Conservation (phyloP, 1,139 yeast genomes). For the Candida albicans region DNA sequence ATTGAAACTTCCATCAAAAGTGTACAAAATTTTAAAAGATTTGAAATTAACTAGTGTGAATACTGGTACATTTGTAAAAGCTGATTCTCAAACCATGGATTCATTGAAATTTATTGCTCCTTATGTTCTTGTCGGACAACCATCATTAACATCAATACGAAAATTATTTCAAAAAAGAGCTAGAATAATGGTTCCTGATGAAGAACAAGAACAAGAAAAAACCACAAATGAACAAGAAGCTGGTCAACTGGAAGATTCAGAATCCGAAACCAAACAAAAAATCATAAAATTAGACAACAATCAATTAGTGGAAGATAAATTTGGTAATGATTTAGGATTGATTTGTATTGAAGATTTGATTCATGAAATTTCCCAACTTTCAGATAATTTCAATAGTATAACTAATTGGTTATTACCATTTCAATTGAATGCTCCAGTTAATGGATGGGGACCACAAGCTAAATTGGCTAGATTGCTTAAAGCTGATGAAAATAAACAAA, state of each 20-base stretch:
- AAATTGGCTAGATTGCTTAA: conserved; percentile 52
- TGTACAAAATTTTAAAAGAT: conserved; percentile 55
- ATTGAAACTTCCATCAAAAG: conserved; percentile 64
- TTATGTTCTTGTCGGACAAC: conserved; percentile 70
- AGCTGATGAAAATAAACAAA: conserved; percentile 43
- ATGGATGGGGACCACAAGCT: conserved; percentile 68
- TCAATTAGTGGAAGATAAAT: conserved; percentile 67
- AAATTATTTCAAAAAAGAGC: conserved; percentile 77
- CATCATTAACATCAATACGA: conserved; percentile 69
- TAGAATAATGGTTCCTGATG: conserved; percentile 41
- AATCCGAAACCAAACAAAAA: conserved; percentile 9
- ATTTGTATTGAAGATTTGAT: conserved; percentile 79
- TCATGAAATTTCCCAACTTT: conserved; percentile 63
- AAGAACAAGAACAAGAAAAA: conserved; percentile 31
- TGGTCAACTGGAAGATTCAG: too few relatives aligned
- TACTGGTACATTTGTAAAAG: conserved; percentile 70
- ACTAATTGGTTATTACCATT: conserved; percentile 69
- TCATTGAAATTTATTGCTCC: conserved; percentile 68
- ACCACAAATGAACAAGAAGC: conserved; percentile 20
- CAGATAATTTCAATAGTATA: conserved; percentile 61
- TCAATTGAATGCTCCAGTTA: conserved; percentile 63
- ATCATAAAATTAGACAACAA: conserved; percentile 62
- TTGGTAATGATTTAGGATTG: conserved; percentile 64
- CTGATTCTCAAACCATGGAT: conserved; percentile 55
- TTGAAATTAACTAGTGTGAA: conserved; percentile 59